phyloP scores from a whole-genome alignment of 2,329 filamentous ascomycete genomes.

The Emergomyces orientalis region DNA sequence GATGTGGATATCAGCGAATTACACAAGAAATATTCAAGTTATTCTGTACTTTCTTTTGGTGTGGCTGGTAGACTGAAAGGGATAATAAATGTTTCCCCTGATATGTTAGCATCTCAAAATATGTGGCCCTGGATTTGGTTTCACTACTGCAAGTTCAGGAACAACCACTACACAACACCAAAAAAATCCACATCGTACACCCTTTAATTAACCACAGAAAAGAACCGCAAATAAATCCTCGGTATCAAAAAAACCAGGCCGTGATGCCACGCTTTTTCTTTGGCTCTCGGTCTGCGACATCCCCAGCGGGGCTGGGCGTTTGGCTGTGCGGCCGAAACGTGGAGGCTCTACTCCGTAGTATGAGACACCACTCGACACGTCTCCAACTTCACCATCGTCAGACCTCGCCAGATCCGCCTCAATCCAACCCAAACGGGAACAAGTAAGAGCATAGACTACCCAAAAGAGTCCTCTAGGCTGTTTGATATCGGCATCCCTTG shows the following conservation, averaged over 20 bases:
- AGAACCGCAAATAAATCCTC: too few relatives aligned
- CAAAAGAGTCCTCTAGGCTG: neutral
- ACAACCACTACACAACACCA: neutral
- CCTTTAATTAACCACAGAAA: neutral
- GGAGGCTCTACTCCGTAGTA: slow-evolving; percentile 2
- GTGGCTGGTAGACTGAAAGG: neutral
- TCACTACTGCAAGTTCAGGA: neutral
- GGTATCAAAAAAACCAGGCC: neutral
- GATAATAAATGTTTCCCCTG: neutral
- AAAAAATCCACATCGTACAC: neutral
- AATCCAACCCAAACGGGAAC: neutral
- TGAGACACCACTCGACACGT: slow-evolving; percentile 16
- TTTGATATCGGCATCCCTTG: slow-evolving; percentile 1
- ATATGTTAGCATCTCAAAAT: too few relatives aligned
- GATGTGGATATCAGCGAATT: neutral
- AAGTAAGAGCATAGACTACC: neutral
- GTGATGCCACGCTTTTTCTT: neutral
- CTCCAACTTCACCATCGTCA: slow-evolving; percentile 16
- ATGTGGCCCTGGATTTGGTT: neutral
- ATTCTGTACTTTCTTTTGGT: neutral
- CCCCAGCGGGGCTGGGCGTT: neutral
- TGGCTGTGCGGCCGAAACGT: slow-evolving; percentile 12
- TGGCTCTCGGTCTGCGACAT: neutral
- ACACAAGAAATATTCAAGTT: neutral
- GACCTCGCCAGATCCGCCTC: slow-evolving; percentile 9